Conservation (phyloP, 1,284 basidiomycete genomes). For the Austroboletus niveus region DNA sequence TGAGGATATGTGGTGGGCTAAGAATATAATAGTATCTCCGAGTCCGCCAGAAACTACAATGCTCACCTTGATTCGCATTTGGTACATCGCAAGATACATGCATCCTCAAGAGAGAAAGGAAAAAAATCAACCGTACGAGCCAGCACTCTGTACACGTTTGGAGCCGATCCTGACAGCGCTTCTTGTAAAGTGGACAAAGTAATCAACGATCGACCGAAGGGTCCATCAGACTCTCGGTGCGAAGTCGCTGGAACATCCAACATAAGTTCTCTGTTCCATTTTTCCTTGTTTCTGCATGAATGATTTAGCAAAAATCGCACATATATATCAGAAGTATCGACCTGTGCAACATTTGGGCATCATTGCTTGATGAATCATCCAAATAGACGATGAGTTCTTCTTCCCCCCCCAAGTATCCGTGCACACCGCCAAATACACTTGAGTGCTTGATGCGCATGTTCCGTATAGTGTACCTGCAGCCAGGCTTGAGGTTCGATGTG, state of each 20-base stretch:
- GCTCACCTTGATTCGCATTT: constrained; percentile 52
- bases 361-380: constrained; percentile 36
- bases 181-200: constrained; percentile 38
- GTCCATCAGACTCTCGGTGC: neutral
- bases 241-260: constrained; percentile 2
- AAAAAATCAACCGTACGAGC: constrained; percentile 57
- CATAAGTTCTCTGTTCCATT: constrained; percentile 26
- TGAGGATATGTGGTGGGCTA: constrained; percentile 44
- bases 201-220: neutral
- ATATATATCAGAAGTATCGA: constrained; percentile 4
- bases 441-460: constrained; percentile 47
- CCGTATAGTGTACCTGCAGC: constrained; percentile 47
- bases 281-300: constrained; percentile 30
- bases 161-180: constrained; percentile 34
- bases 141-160: constrained; percentile 43
- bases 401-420: constrained; percentile 56
- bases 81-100: constrained; percentile 47
- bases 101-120: constrained; percentile 49
- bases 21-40: constrained; percentile 1
- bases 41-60: neutral
- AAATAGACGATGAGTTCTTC: constrained; percentile 50
- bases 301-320: constrained; percentile 2
- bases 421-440: constrained; percentile 27
- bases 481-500: constrained; percentile 39
- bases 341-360: constrained; percentile 30